Evolutionary conservation across 768 basidiomycete genomes (phyloP), one percentile per base, ranked within the genome.

Genomic region (Lactarius hatsudake): DNA sequence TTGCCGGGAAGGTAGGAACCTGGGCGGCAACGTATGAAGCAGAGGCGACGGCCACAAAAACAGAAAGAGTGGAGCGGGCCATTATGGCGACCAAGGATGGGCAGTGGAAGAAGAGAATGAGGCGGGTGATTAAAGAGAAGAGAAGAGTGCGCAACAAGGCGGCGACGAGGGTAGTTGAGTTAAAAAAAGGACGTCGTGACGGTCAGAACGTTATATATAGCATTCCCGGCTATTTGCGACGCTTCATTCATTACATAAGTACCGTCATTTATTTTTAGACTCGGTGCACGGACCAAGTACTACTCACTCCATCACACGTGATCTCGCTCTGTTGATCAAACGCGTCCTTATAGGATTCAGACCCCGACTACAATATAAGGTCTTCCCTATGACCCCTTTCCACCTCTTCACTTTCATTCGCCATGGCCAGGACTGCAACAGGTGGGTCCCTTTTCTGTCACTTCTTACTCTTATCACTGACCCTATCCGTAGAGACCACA

Each of bases 401-500:
- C 18, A 13, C 28, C 58, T 42, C 66, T 36, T 62, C 28, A 12
- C 57, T 65, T 42, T 38, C 61, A 63, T 36, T 56, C 70, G 64
- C 70, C 72, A 86, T 86, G 85, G 81, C 83, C 58, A 85, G 83
- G 69, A 75, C 83, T 10, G 73, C 79, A 13, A 83, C 84, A 63
- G 82, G 85, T 84, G 62, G 18, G 78, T 73, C 34, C 56, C 62
- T 63, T 18, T 32, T n/a, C 3, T 40, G 10, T 42, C 17, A 40
- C 26, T 6, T 36, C 53, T 34, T 23, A 20, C 23, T 17, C 17
- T 23, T 20, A 7, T 28, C 51, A 17, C 7, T 56, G 30, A 60
- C 42, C 5, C 34, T 72, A 66, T 55, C 18, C 51, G 26, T 62
- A 86, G 86, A 76, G 62, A 84, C 83, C 7, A 79, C 79, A 67